phyloP scores from a whole-genome alignment of 148 eudicot genomes.

The Chenopodium berlandieri region DNA sequence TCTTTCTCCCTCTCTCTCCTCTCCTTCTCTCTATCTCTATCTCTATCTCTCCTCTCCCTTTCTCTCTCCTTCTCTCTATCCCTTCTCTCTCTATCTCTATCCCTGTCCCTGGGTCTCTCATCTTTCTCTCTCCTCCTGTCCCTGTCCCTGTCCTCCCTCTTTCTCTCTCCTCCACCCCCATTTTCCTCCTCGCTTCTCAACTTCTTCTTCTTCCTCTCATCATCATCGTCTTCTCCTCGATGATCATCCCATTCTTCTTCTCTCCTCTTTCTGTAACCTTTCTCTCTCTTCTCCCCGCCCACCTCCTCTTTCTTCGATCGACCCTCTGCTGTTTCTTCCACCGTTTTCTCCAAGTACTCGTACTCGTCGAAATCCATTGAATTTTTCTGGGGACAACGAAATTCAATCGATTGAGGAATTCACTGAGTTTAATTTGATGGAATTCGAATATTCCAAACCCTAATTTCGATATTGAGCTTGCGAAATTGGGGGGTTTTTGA shows the following conservation, averaged over 20 bases:
- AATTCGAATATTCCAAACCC: conserved; percentile 19
- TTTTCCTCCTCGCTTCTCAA: conserved; percentile 41
- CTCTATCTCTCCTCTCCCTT: conserved; percentile 24
- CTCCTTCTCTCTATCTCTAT: conserved; percentile 33
- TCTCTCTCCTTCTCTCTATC: conserved; percentile 30
- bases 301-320: conserved; percentile 35
- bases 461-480: conserved; percentile 10
- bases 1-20: conserved; percentile 26
- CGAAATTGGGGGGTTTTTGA: neutral
- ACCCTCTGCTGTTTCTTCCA: conserved; percentile 44
- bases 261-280: conserved; percentile 49
- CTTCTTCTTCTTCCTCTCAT: conserved; percentile 37
- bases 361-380: conserved; percentile 94
- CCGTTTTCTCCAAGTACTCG: conserved; percentile 83
- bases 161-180: conserved; percentile 26
- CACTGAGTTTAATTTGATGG: neutral
- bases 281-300: conserved; percentile 44
- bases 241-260: conserved; percentile 26
- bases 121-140: conserved; percentile 26
- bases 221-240: conserved; percentile 26
- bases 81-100: conserved; percentile 33
- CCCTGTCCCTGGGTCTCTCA: conserved; percentile 25
- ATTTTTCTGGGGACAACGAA: neutral
- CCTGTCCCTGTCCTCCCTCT: conserved; percentile 21
- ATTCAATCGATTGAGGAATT: neutral